These are phyloP conservation scores for Candida sphagnicola DNA, from an alignment of 805 yeast genomes.

Conservation along the genomic window DNA sequence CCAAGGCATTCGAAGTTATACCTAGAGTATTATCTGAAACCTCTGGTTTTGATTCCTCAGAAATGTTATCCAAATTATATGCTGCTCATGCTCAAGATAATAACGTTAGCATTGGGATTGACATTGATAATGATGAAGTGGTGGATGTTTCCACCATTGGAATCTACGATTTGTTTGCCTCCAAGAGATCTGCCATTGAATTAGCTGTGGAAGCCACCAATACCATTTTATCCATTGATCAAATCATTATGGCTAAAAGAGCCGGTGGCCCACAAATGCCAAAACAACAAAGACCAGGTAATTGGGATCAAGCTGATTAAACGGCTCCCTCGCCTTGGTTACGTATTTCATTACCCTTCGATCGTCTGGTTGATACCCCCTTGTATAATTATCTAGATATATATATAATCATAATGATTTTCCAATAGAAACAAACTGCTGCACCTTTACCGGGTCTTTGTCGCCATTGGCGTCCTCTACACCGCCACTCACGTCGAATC, in stretches of 20 bases:
- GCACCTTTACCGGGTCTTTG: constrained; percentile 67
- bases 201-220: constrained; percentile 95
- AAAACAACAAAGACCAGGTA: constrained; percentile 78
- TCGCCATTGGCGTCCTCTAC: constrained; percentile 71
- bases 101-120: constrained; percentile 59
- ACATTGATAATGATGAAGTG: constrained; percentile 66
- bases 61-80: constrained; percentile 82
- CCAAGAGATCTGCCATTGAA: constrained; percentile 82
- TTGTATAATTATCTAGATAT: constrained; percentile 1
- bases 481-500: constrained; percentile 95
- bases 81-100: constrained; percentile 70
- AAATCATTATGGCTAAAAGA: constrained; percentile 97
- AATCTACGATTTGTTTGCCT: constrained; percentile 73
- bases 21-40: constrained; percentile 94
- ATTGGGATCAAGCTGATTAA: constrained; percentile 93
- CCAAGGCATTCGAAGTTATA: constrained; percentile 89
- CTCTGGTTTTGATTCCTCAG: constrained; percentile 87
- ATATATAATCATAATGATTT: constrained; percentile 13
- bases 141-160: constrained; percentile 66
- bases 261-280: constrained; percentile 98
- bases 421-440: constrained; percentile 53
- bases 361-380: too few relatives aligned
- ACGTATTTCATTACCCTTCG: neutral
- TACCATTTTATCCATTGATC: constrained; percentile 89
- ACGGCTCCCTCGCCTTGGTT: neutral